phyloP scores from a whole-genome alignment of 2,329 filamentous ascomycete species.

The Albifimbria verrucaria region DNA sequence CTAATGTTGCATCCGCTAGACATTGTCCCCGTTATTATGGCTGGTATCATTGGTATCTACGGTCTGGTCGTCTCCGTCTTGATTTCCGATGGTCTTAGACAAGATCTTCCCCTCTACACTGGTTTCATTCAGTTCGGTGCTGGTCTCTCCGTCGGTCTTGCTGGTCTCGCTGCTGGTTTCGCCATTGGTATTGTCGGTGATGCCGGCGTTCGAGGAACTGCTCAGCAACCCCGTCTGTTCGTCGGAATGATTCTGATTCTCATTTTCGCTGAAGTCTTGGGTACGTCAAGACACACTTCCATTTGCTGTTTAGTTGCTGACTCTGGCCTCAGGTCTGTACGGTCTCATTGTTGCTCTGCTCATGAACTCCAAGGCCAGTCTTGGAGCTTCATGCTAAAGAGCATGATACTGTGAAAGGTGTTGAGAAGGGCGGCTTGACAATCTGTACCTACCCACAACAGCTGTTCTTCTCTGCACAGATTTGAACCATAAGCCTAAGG shows the following conservation, averaged over 20 bases:
- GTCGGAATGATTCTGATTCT: conserved; percentile 99
- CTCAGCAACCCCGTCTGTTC: conserved; percentile 81
- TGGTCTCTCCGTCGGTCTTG: conserved; percentile 76
- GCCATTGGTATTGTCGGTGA: conserved; percentile 87
- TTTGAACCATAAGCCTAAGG: conserved; percentile 18
- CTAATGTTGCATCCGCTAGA: conserved; percentile 50
- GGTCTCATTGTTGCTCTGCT: conserved; percentile 97
- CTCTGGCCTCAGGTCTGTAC: conserved; percentile 72
- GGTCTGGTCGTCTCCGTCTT: conserved; percentile 84
- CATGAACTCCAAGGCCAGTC: conserved; percentile 92
- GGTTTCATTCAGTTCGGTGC: conserved; percentile 84
- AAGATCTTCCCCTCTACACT: conserved; percentile 72
- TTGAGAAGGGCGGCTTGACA: conserved; percentile 30
- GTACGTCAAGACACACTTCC: conserved; percentile 49
- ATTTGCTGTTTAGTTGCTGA: conserved; percentile 16
- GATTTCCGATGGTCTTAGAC: conserved; percentile 75
- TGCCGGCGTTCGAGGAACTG: conserved; percentile 82
- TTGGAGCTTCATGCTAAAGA: conserved; percentile 55
- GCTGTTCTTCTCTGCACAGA: conserved; percentile 17
- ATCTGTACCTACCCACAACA: conserved; percentile 27
- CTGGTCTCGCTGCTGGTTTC: conserved; percentile 81
- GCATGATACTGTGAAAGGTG: conserved; percentile 6
- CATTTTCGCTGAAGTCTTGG: conserved; percentile 99
- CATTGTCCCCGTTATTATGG: conserved; percentile 99
- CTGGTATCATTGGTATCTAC: conserved; percentile 99